Evolutionary conservation across 2,329 filamentous ascomycete species (phyloP), one percentile per base, ranked within the genome.

Genomic region (Colletotrichum limetticola): DNA sequence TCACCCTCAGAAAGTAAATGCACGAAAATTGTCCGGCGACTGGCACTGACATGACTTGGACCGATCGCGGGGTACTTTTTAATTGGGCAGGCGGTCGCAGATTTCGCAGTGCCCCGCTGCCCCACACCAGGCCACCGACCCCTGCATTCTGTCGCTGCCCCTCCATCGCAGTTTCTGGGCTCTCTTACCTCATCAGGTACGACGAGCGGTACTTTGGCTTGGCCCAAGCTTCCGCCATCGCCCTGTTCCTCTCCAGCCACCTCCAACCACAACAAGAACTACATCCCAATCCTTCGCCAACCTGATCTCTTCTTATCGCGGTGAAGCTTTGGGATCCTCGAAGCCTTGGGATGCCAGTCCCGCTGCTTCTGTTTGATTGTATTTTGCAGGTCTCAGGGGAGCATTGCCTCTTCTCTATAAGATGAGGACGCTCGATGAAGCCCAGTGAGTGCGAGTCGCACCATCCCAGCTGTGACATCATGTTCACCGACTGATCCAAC

Each of bases 381-480:
- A 28, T 37, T 72, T 55, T 52, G 46, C 26, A 62, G 37, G 49
- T 26, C 30, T 53, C 68, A 22, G 22, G 4, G 35, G 59, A 46
- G 37, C 49, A 53, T 37, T 35, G 56, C 59, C 66, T 75, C 24
- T 26, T 55, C 46, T 28, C 37, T 56, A 22, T 53, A 58, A 28
- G 46, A 73, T 73, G 71, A 73, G 68, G 58, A 22, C 61, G 52
- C 37, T 73, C 71, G 61, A 71, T 66, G 71, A 73, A 42, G 57
- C 71, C 57, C 71, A 67, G 71, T 73, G 42, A 66, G 71, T 73
- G 61, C 70, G 12, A 35, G 59, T 72, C 52, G 32, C 55, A 69
- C 37, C 46, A 46, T 35, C 66, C 16, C 68, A 60, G 12, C 60
- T 68, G 67, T 80, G 65, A 80, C 71, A 65, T 75, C 67, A 60